Evolutionary conservation across 2,329 filamentous ascomycete species (phyloP), one percentile per base, ranked within the genome.

Genomic region (Colletotrichum sp.): DNA sequence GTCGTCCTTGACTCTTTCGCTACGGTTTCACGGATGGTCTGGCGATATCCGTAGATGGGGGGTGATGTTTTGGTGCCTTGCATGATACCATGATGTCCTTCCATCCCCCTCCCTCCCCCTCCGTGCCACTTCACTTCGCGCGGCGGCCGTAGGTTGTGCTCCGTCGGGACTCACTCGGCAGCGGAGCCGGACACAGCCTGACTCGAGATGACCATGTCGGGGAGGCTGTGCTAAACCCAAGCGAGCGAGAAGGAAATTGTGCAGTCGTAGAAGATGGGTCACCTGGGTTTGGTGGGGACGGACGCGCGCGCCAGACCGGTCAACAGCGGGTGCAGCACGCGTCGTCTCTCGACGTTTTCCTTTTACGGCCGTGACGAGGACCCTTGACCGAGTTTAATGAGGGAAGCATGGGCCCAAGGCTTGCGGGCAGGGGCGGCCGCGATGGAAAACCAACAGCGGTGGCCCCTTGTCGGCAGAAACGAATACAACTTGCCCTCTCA

Each of bases 201-300:
- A 75, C 73, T 75, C 73, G 73, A 69, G 70, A 15, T 36, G 70
- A 64, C 70, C 73, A 56, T 73, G 73, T 64, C 70, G 48, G 24
- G 43, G 73, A 69, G 73, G 73, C 73, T 68, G 64, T 75, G 73
- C 56, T n/a, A 36, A 48, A n/a, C 69, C 62, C 62, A 73, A 75
- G 70, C 73, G 70, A 75, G 70, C 73, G 64, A 75, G 73, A 73
- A 65, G 55, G 48, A 75, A 73, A 75, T 75, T 75, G 73, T 75
- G 58, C 58, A 32, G 70, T 73, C 64, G 73, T 30, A 73, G 65
- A 65, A 13, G 65, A 73, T 65, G 58, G 69, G 32, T 65, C 48
- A 21, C 18, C 12, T 36, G 26, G 16, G 56, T 64, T 36, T 21
- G 16, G 56, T 73, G 73, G 73, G 65, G 69, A 75, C 73, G 30